Base-by-base conservation (phyloP, 257 asterid genomes). In the Solanum okadae region DNA sequence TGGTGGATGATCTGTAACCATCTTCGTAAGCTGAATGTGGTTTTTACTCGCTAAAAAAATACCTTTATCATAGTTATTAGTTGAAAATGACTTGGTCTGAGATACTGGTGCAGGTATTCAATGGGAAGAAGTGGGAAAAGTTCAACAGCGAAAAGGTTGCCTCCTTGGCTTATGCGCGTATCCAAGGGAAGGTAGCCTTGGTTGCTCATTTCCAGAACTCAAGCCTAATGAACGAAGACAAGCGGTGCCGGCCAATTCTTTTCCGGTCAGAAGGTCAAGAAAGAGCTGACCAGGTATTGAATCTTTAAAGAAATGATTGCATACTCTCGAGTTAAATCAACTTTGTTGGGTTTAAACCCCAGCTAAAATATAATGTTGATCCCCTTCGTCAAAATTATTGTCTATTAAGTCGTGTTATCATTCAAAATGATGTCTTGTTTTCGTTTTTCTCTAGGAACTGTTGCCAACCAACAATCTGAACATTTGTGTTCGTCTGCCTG, bases 41-140 rank as follows among this genome's bases (percentile, higher is more conserved):
- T 14, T 70, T 33, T 70, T 31, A 44, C 40, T 16, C 18, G 0
- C 10, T 68, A 20, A 85, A 33, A 34, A 27, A 25, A 63, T 2
- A 11, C 59, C 16, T n/a, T 31, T 63, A 22, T 25, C 27, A 63
- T 46, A 37, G 72, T 65, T 16, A 85, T 49, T 77, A 20, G 78
- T 86, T 86, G 67, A 12, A 25, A 86, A 35, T 86, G 88, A 86
- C 42, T 86, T 44, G 12, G 33, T 12, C 3, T 46, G 82, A 72
- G 40, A 44, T 72, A 86, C 37, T 25, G 65, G 82, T 78, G 72
- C 91, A 97, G 99, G 95, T 90, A 86, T 95, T 97, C 88, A 95
- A 97, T 87, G 99, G 99, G 90, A 97, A 94, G 95, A 97, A 93
- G 91, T 97, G 99, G 99, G 99, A 97, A 76, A 97, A 95, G 92